Base-by-base conservation (phyloP, 169 alveolate genomes). In the Cryptosporidium felis region DNA sequence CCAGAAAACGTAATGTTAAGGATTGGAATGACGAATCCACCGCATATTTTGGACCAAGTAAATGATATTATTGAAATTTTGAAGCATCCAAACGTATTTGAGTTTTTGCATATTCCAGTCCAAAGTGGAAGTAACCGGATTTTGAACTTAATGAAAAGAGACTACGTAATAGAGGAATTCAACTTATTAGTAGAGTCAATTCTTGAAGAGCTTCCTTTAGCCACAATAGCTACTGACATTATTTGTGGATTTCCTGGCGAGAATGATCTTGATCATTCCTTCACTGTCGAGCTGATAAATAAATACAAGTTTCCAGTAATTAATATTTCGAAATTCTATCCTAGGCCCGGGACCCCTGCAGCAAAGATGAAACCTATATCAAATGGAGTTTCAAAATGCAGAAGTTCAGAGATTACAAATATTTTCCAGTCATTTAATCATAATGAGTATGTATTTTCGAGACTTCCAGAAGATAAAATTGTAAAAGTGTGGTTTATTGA, bases 1-100 rank as follows among this genome's bases (percentile, higher is more conserved):
- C 97, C 95, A 46, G 59, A 91, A 62, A 97, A 93, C 91, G 90
- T 92, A 85, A 94, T 96, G 97, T 47, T 95, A 41, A 92, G 97
- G 79, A 91, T 96, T 23, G 99, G 99, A n/a, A 98, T 98, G 99
- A 96, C 99, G 32, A 98, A 98, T 88, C 99, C 99, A 5, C 99
- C 99, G 0, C 96, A 95, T 90, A 96, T 98, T 53, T 89, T 97
- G 81, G 96, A 96, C 88, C 99, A 98, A 89, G 89, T 96, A n/a
- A 92, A 95, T 62, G 96, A 93, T 16, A 95, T 97, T 67, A 93
- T 96, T 28, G 94, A 94, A 80, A 92, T 98, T 40, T 88, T 98
- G 80, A 91, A 91, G 45, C 99, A 97, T 88, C 98, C 98, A 30
- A 92, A 96, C 66, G 98, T 96, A 56, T 97, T 94, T 82, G 97